Percentiles rank a stretch among this genome's conserved stretches.
Evolutionary conservation across 169 alveolate genomes (phyloP).

Genomic region (Plasmodium inui): DNA sequence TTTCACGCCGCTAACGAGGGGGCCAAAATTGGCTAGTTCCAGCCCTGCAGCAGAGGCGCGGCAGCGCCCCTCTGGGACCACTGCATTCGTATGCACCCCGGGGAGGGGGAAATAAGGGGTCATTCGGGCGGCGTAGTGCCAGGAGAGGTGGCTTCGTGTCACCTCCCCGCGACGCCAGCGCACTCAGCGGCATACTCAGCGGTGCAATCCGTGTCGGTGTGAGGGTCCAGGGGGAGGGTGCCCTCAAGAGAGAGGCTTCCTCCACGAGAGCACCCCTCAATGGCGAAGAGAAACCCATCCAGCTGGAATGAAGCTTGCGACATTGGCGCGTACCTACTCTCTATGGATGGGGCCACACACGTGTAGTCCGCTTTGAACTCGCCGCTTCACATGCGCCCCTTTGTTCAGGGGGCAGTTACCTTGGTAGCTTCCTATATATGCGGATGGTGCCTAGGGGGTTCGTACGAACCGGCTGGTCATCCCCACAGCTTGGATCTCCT

Average conservation of each 20-base stretch:
- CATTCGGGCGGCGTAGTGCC: not conserved
- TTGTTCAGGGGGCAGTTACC: not conserved
- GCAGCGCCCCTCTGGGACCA: no score
- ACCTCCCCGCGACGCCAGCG: not conserved
- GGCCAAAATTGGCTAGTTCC: no score
- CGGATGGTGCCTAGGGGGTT: not conserved
- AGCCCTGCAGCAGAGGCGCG: no score
- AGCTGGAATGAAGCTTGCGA: no score
- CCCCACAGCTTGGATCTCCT: not conserved
- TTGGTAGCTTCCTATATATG: not conserved
- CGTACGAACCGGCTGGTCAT: not conserved
- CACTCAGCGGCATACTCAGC: not conserved
- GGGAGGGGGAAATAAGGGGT: no score
- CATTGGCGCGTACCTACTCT: not conserved
- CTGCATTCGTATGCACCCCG: no score
- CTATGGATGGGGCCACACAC: not conserved
- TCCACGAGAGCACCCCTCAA: not conserved
- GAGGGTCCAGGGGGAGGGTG: not conserved
- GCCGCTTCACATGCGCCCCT: not conserved
- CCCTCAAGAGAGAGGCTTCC: not conserved
- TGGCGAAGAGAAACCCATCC: no score
- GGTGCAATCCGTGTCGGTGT: not conserved
- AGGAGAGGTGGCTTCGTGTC: not conserved
- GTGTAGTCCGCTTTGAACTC: not conserved
- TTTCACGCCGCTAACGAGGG: no score